Conservation (phyloP, 2,329 filamentous ascomycete genomes). For the Amesomyces nigricolor region DNA sequence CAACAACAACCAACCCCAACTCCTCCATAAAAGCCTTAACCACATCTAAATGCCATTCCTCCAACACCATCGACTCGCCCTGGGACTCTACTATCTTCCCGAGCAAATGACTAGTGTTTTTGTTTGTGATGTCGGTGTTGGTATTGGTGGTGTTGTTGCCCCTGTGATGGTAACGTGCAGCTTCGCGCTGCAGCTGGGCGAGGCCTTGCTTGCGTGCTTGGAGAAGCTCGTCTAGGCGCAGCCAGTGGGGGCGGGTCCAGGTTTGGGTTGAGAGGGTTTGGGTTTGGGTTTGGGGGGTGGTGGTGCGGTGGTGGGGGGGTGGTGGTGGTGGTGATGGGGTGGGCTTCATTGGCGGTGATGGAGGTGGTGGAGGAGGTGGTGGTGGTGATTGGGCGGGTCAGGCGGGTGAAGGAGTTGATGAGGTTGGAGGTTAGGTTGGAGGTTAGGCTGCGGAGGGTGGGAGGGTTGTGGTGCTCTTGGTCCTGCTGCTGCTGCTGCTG, state of each 20-base stretch:
- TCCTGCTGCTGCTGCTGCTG: not conserved
- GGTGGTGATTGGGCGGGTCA: not conserved
- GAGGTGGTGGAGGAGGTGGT: not conserved
- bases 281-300: not conserved
- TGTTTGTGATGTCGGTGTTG: constrained; percentile 23
- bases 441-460: not conserved
- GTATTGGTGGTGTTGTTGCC: not conserved
- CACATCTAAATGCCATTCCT: constrained; percentile 54
- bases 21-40: constrained; percentile 48
- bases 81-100: constrained; percentile 45
- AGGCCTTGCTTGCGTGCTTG: constrained; percentile 44
- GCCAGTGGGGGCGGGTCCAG: constrained; percentile 51
- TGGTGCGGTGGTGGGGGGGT: constrained; percentile 3
- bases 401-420: too few relatives aligned
- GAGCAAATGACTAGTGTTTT: constrained; percentile 34
- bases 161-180: constrained; percentile 10
- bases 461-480: too few relatives aligned
- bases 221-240: constrained; percentile 46
- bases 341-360: not conserved
- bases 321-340: not conserved
- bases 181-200: constrained; percentile 34
- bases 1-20: constrained; percentile 26
- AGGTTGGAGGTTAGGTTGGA: not conserved
- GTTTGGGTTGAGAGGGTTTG: constrained; percentile 14
- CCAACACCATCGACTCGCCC: constrained; percentile 42